phyloP scores from a whole-genome alignment of 1,139 yeast species.

The Taiozyma onychis region DNA sequence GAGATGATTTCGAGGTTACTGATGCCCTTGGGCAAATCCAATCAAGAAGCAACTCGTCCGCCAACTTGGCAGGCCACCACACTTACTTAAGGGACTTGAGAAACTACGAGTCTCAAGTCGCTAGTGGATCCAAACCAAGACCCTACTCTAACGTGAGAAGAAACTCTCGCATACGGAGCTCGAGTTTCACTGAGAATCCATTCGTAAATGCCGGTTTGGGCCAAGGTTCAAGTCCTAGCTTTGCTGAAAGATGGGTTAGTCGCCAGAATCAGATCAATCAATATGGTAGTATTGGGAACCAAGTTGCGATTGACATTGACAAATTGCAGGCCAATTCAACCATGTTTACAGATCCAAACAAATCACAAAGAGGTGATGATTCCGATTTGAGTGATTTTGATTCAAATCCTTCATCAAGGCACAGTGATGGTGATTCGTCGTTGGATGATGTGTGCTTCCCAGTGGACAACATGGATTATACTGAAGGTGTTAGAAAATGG shows the following conservation, averaged over 20 bases:
- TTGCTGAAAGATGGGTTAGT: slow-evolving; percentile 24
- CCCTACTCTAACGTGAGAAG: neutral
- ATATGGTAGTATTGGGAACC: neutral
- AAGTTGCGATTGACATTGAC: slow-evolving; percentile 1
- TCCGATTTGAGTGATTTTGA: slow-evolving; percentile 17
- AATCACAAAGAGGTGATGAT: slow-evolving; percentile 8
- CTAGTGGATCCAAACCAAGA: neutral
- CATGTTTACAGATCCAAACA: slow-evolving; percentile 1
- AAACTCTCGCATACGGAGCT: neutral
- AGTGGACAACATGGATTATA: slow-evolving; percentile 44
- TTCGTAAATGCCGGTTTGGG: slow-evolving; percentile 1
- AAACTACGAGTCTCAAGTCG: slow-evolving; percentile 7
- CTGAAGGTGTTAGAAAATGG: slow-evolving; percentile 44
- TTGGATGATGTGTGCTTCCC: slow-evolving; percentile 89
- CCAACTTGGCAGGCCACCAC: neutral
- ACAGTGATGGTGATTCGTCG: slow-evolving; percentile 66
- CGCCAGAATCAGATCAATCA: slow-evolving; percentile 9
- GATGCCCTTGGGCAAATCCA: slow-evolving; percentile 9
- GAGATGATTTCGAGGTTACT: slow-evolving; percentile 4
- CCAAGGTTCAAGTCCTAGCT: slow-evolving; percentile 16
- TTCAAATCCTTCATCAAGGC: slow-evolving; percentile 69
- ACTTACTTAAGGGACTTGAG: slow-evolving; percentile 14
- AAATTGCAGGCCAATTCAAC: neutral
- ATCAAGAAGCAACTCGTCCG: slow-evolving; percentile 7
- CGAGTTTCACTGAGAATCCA: slow-evolving; percentile 3